These are phyloP conservation scores for Chrysanthemum makinoi DNA, from an alignment of 129 eudicot species.

Conservation along the genomic window DNA sequence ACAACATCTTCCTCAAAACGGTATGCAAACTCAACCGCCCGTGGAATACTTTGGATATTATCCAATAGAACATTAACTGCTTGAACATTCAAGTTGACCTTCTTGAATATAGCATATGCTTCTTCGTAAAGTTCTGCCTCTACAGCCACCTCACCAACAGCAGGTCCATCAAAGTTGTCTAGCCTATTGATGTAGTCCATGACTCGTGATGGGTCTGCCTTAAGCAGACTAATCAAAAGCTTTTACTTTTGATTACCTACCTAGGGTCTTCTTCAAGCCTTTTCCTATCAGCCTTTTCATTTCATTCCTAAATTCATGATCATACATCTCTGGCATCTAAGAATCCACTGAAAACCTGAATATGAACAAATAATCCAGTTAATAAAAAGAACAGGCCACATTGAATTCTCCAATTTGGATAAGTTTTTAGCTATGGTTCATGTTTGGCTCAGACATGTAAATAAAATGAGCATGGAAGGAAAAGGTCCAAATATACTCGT, in stretches of 20 bases:
- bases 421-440: no score
- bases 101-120: slow-evolving; percentile 96
- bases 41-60: slow-evolving; percentile 76
- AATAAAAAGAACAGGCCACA: no score
- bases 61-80: slow-evolving; percentile 92
- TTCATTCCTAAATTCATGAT: no score
- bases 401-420: no score
- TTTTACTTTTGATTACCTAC: no score
- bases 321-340: no score
- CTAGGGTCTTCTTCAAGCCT: no score
- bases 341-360: no score
- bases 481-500: slow-evolving; percentile 8
- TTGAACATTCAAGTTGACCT: slow-evolving; percentile 91
- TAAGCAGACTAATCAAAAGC: slow-evolving; percentile 19
- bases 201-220: slow-evolving; percentile 94
- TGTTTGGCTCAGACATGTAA: no score
- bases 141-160: slow-evolving; percentile 99
- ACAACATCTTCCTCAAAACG: slow-evolving; percentile 99
- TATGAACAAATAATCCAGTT: no score
- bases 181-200: slow-evolving; percentile 91
- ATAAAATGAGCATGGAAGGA: slow-evolving; percentile 11
- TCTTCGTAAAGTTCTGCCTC: slow-evolving; percentile 96
- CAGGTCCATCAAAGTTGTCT: slow-evolving; percentile 99
- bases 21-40: slow-evolving; percentile 97
- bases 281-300: no score